A percentile compares a stretch with the other conserved stretches of the same genome.
phyloP scores from a whole-genome alignment of 208 protist genomes.

The Entamoeba histolytica region DNA sequence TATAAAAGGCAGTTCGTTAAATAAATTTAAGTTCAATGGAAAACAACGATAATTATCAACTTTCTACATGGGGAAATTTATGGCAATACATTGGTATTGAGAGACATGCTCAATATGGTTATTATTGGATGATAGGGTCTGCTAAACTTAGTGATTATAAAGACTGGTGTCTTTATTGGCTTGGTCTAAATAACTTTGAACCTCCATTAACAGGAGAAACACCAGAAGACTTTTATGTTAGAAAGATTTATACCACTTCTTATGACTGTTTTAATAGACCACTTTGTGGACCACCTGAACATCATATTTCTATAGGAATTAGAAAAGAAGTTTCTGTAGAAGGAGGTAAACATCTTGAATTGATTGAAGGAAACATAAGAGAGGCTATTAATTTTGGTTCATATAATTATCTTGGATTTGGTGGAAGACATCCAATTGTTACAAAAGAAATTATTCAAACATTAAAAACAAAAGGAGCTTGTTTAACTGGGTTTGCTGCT shows the following conservation, averaged over 20 bases:
- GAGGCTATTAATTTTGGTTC: constrained; percentile 65
- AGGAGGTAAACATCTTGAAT: not conserved
- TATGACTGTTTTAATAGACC: constrained; percentile 4
- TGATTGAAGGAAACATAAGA: not conserved
- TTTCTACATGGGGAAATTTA: not conserved
- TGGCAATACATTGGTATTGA: not conserved
- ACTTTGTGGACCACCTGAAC: not conserved
- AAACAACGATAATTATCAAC: not conserved
- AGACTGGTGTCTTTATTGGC: not conserved
- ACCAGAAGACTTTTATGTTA: not conserved
- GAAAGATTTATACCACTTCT: not conserved
- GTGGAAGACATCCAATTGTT: constrained; percentile 47
- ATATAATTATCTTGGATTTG: constrained; percentile 96
- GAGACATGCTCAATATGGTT: not conserved
- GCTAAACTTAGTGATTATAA: not conserved
- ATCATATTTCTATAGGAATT: not conserved
- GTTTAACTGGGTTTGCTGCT: too few relatives aligned
- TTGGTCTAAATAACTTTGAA: not conserved
- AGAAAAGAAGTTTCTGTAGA: not conserved
- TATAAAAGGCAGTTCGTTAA: too few relatives aligned
- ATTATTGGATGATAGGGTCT: not conserved
- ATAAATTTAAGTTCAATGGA: not conserved
- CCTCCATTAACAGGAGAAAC: not conserved
- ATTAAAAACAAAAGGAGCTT: not conserved
- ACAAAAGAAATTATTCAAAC: not conserved